Conservation (phyloP, 306 rosid species). For the Begonia masoniana region DNA sequence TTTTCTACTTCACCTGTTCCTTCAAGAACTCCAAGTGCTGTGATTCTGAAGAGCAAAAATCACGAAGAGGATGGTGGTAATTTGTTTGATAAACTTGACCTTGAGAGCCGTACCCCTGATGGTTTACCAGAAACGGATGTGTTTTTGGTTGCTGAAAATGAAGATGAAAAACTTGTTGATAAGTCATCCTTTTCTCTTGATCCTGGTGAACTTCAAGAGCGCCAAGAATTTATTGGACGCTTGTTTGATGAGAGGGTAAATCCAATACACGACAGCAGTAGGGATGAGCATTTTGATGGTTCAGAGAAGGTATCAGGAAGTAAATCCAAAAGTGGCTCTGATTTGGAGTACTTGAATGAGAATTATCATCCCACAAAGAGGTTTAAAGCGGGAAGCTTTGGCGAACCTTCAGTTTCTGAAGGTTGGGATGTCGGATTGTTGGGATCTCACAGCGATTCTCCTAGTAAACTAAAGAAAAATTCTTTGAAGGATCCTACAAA, state of each 20-base stretch:
- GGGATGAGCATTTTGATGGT: constrained; percentile 59
- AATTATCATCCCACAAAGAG: constrained; percentile 43
- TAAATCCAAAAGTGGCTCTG: constrained; percentile 50
- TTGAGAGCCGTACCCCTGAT: constrained; percentile 49
- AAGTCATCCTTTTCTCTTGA: constrained; percentile 35
- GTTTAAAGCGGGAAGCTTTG: constrained; percentile 32
- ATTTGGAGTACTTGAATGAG: constrained; percentile 36
- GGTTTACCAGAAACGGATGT: constrained; percentile 37
- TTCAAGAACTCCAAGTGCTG: constrained; percentile 44
- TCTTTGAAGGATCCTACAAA: constrained; percentile 26
- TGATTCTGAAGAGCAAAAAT: constrained; percentile 29
- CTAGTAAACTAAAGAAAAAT: constrained; percentile 42
- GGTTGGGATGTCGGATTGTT: constrained; percentile 33
- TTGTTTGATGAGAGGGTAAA: constrained; percentile 55
- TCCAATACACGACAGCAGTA: constrained; percentile 31
- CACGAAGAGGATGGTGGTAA: constrained; percentile 59
- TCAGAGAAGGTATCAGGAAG: constrained; percentile 49
- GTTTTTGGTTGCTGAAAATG: constrained; percentile 17
- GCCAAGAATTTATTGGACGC: constrained; percentile 48
- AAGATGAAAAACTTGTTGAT: constrained; percentile 22
- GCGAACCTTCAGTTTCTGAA: constrained; percentile 29
- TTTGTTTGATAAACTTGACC: constrained; percentile 56
- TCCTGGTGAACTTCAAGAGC: constrained; percentile 40
- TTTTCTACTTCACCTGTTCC: constrained; percentile 28
- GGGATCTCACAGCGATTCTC: constrained; percentile 36